Evolutionary conservation across 352 stramenopile species (phyloP), one percentile per base, ranked within the genome.

Genomic region (Globisporangium heterothallicum): DNA sequence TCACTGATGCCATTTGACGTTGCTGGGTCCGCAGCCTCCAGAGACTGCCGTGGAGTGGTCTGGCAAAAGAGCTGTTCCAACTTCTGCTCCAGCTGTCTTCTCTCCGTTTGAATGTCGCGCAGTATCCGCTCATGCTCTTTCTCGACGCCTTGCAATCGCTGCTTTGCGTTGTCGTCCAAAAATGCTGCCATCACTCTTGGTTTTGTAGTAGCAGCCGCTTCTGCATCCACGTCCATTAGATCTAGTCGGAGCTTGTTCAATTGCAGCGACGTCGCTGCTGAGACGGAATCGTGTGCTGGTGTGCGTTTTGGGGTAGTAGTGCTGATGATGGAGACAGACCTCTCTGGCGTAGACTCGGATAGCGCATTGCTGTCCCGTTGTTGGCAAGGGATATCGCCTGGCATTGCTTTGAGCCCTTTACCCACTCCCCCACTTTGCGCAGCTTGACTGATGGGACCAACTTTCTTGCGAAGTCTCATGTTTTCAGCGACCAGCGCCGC

Each of bases 401-500:
- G 2, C 16, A 36, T 8, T 8, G 30, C 30, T 13, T 8, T 36
- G 30, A 13, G 30, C 30, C 12, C 12, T 8, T 36, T 36, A 16
- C 16, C 30, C 12, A 8, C 16, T 36, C 30, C 30, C 9, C 30
- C 30, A 36, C 9, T 2, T 36, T 36, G 30, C 6, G 3, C 9
- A 36, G 2, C 6, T 36, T 36, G 30, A 13, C 30, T 36, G 12
- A 9, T 8, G 6, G 30, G 9, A 36, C 9, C 30, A 36, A 74
- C 19, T 12, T 49, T 64, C 32, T 66, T 71, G 16, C 64, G 69
- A 18, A 83, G 56, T n/a, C 72, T 68, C 18, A 73, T 69, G 53
- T 88, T 86, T 34, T 88, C 78, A 3, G 24, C 30, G 24, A 32
- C 10, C 16, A 91, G 58, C 24, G 42, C 45, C n/a, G 61, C 43